A percentile compares a stretch with the other conserved stretches of the same genome.
Conservation (phyloP, 2,329 filamentous ascomycete species). For the Paracoccidioides brasiliensis region DNA sequence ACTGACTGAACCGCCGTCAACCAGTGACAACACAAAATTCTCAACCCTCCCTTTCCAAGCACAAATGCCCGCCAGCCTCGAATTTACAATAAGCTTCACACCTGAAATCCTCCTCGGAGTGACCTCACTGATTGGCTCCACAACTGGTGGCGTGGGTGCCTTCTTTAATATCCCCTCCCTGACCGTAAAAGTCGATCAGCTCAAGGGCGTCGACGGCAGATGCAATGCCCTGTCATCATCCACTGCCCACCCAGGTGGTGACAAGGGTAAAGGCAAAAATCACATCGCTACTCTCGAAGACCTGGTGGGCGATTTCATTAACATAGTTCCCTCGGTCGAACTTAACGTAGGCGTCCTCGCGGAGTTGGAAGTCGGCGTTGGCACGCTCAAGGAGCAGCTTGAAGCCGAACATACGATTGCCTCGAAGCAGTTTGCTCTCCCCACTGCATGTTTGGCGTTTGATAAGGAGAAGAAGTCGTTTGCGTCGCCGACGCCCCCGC, state of each 20-base stretch:
- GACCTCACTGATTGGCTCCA: conserved; percentile 3
- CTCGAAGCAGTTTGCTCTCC: conserved; percentile 10
- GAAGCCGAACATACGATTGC: conserved; percentile 4
- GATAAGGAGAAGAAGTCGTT: conserved; percentile 9
- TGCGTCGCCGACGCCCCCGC: not conserved
- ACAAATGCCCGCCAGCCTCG: conserved; percentile 3
- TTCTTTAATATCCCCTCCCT: conserved; percentile 14
- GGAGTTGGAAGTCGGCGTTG: conserved; percentile 11
- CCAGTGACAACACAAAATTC: conserved; percentile 11
- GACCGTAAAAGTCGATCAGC: conserved; percentile 12
- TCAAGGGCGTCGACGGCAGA: conserved; percentile 11
- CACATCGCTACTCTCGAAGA: conserved; percentile 1
- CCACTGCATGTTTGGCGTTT: conserved; percentile 13
- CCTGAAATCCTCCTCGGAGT: conserved; percentile 14
- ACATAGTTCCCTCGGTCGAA: conserved; percentile 12
- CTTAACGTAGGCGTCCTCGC: conserved; percentile 11
- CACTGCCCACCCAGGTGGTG: not conserved
- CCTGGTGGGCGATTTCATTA: conserved; percentile 10
- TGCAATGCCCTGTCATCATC: conserved; percentile 9
- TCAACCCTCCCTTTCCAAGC: conserved; percentile 13
- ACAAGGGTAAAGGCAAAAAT: not conserved
- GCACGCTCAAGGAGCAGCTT: not conserved
- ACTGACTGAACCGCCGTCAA: not conserved
- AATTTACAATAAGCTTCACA: conserved; percentile 10
- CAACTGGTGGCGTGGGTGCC: conserved; percentile 14